Conservation (phyloP, 2,329 filamentous ascomycete species). For the Thyridium curvatum region DNA sequence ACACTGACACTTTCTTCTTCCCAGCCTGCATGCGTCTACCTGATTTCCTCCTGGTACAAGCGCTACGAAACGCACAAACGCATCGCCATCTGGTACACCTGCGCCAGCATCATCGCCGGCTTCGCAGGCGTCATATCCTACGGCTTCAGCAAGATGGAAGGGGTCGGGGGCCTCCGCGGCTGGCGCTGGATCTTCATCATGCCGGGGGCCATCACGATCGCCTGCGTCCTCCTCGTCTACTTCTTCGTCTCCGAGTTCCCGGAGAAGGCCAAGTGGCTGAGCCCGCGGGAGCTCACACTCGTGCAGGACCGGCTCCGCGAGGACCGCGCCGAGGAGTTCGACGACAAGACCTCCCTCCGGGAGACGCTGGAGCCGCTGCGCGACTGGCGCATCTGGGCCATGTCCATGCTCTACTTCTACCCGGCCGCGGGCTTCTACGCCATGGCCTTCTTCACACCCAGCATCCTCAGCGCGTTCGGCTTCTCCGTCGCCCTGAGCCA, state of each 20-base stretch:
- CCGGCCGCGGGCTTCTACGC: constrained; percentile 47
- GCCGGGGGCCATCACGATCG: constrained; percentile 4
- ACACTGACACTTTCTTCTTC: constrained; percentile 43
- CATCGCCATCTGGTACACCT: constrained; percentile 24
- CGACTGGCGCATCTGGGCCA: constrained; percentile 35
- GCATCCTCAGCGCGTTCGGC: constrained; percentile 40
- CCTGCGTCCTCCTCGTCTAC: constrained; percentile 8
- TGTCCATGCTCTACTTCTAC: constrained; percentile 33
- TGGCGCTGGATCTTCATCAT: constrained; percentile 43
- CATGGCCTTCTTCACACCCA: constrained; percentile 55
- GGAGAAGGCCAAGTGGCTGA: constrained; percentile 16
- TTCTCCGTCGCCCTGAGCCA: constrained; percentile 18
- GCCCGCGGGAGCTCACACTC: constrained; percentile 16
- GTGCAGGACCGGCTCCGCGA: constrained; percentile 25
- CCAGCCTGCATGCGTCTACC: constrained; percentile 46
- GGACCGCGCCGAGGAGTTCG: constrained; percentile 32
- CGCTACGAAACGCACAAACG: constrained; percentile 60
- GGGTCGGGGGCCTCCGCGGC: constrained; percentile 32
- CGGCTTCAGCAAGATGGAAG: constrained; percentile 31
- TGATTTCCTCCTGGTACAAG: constrained; percentile 62
- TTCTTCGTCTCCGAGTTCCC: constrained; percentile 19
- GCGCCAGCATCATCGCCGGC: constrained; percentile 18
- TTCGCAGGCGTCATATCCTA: constrained; percentile 18
- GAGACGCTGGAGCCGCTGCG: constrained; percentile 22
- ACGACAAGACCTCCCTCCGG: constrained; percentile 26